Evolutionary conservation across 2,329 filamentous ascomycete genomes (phyloP).

Genomic region (Fusarium sp.): DNA sequence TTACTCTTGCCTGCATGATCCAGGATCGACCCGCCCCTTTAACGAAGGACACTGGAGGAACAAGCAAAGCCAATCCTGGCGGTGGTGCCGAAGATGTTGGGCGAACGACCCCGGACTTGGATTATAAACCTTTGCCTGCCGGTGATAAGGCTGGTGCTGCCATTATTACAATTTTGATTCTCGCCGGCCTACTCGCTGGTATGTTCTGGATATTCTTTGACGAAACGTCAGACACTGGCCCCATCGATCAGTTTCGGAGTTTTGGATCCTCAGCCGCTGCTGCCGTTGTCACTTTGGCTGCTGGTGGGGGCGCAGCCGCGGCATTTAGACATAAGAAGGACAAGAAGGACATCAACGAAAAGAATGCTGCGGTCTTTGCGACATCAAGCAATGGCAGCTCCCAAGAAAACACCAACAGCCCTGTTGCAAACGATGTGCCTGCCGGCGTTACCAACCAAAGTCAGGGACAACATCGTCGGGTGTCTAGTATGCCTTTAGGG

Average conservation of each 20-base stretch:
- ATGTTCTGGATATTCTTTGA: constrained; percentile 61
- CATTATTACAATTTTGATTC: constrained; percentile 68
- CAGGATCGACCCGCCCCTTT: constrained; percentile 54
- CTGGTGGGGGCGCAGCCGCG: constrained; percentile 37
- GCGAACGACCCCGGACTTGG: constrained; percentile 45
- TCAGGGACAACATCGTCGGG: constrained; percentile 38
- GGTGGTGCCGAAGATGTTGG: constrained; percentile 60
- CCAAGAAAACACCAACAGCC: constrained; percentile 32
- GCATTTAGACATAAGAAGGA: constrained; percentile 31
- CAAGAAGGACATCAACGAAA: constrained; percentile 37
- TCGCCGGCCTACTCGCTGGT: constrained; percentile 66
- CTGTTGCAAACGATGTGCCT: constrained; percentile 14
- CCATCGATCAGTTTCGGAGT: constrained; percentile 47
- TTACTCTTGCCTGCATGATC: constrained; percentile 71
- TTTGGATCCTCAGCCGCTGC: constrained; percentile 36
- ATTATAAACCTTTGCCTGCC: constrained; percentile 53
- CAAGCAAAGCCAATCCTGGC: constrained; percentile 58
- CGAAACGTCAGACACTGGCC: constrained; percentile 53
- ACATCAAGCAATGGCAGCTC: constrained; percentile 35
- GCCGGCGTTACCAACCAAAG: constrained; percentile 37
- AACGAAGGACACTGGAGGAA: constrained; percentile 67
- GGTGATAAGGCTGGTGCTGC: constrained; percentile 76
- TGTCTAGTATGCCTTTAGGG: constrained; percentile 52
- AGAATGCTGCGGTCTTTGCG: constrained; percentile 19
- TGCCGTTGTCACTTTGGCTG: constrained; percentile 35